Base-by-base conservation (phyloP, 176 grass and related monocot species). In the Eremochloa ophiuroides region DNA sequence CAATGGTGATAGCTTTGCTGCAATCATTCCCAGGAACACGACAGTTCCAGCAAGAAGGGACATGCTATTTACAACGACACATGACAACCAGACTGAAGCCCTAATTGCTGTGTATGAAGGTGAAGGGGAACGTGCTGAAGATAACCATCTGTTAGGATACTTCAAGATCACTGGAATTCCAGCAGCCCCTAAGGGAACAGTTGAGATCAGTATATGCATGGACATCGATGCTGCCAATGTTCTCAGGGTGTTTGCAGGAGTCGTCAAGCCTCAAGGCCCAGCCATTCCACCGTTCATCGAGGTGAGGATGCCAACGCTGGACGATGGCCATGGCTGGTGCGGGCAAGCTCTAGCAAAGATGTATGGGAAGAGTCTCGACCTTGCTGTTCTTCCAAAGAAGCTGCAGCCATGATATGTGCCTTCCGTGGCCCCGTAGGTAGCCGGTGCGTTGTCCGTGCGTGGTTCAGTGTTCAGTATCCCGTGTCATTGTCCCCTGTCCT, bases 101-200 rank as follows among this genome's bases (percentile, higher is more conserved):
- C 76, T 94, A 1, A 56, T 94, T 51, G 62, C 78, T 12, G 92
- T 94, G 13, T 91, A 94, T 1, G 92, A 94, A 89, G 92, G 92
- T 0, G 89, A 91, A 41, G 92, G 80, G 10, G 78, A 82, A 28
- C 26, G 22, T 22, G 83, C 78, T 1, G 86, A 84, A 81, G 89
- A 91, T 22, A 91, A 89, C 73, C 88, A 91, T 71, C 80, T 94
- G 2, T 15, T 91, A 50, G 89, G 86, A 12, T 94, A 91, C 68
- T 91, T 94, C 67, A 91, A 94, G 89, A 83, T 91, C 16, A 75
- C 89, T 5, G 81, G 80, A 18, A 94, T 94, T 59, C 89, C 92
- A 4, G 43, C 76, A 17, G 84, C 53, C 1, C 77, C 62, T 0
- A 94, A 89, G 62, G 92, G 86, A n/a, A 20, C 62, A 1, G 86